Percentiles rank a stretch among this genome's conserved stretches.
phyloP scores from a whole-genome alignment of 108 stramenopile species.

The Cyclotella kingstonii region DNA sequence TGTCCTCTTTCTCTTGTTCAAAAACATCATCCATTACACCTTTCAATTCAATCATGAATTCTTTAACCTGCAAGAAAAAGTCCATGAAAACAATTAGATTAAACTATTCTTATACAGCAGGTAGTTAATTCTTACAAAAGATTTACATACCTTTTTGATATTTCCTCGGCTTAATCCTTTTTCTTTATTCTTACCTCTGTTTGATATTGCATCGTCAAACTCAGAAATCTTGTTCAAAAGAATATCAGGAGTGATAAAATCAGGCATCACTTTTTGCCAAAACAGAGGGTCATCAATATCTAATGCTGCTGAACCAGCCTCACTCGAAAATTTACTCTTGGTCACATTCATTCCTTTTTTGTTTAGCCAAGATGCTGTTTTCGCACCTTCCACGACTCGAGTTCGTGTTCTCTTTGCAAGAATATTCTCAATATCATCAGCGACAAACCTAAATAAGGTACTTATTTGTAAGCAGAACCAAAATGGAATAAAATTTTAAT shows the following conservation, averaged over 20 bases:
- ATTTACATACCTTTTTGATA: slow-evolving; percentile 52
- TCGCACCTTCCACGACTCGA: slow-evolving; percentile 85
- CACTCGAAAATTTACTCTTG: slow-evolving; percentile 78
- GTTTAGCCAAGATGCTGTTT: slow-evolving; percentile 89
- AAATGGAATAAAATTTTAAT: not conserved
- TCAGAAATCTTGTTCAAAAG: slow-evolving; percentile 35
- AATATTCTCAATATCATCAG: slow-evolving; percentile 91
- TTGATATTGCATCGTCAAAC: slow-evolving; percentile 34
- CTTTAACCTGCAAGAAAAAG: slow-evolving; percentile 29
- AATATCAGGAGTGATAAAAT: slow-evolving; percentile 85
- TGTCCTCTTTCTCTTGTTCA: slow-evolving; percentile 78
- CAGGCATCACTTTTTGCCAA: slow-evolving; percentile 96
- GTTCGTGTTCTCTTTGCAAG: slow-evolving; percentile 84
- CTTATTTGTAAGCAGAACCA: not conserved
- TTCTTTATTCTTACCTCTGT: slow-evolving; percentile 25
- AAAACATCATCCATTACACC: slow-evolving; percentile 85
- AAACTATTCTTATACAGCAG: too few species aligned
- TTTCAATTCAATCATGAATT: slow-evolving; percentile 82
- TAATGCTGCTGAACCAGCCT: slow-evolving; percentile 62
- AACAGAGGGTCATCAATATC: slow-evolving; percentile 89
- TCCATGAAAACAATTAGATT: too few species aligned
- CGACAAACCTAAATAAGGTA: slow-evolving; percentile 51
- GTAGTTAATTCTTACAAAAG: not conserved
- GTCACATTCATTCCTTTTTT: slow-evolving; percentile 81
- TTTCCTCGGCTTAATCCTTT: slow-evolving; percentile 48